Evolutionary conservation across 2,329 filamentous ascomycete species (phyloP), one percentile per base, ranked within the genome.

Genomic region (Alternaria ethzedia): DNA sequence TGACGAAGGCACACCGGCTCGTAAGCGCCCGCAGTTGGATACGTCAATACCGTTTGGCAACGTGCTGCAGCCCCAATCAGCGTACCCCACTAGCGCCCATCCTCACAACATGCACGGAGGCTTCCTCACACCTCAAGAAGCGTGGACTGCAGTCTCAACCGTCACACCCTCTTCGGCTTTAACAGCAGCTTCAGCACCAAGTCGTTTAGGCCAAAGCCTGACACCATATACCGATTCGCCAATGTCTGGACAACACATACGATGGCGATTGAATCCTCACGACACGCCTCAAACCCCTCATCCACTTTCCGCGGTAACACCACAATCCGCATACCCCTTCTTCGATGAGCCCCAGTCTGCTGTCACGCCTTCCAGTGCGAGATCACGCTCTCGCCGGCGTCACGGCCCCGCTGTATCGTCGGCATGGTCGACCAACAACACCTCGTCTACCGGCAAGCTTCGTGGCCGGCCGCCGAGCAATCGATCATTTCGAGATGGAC

Each of bases 351-450:
- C 92, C 10, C 89, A 86, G 52, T 94, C 93, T 1, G 91, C 92
- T 4, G 84, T 92, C n/a, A 91, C 90, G 5, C 89, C 90, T 1
- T 88, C 86, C 56, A 77, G 78, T 50, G 74, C 80, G 12, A 79
- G 79, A 36, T 89, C 85, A 66, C 79, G 86, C 62, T 79, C 84
- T 6, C 79, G 86, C 58, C 85, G 90, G 59, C 87, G 92, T 5
- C 91, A 96, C 76, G 94, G 94, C 0, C 91, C 93, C 0, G 93
- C 92, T 7, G 93, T 97, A 0, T 97, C 94, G 1, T 97, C 94
- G 10, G 94, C 94, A 1, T 97, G 94, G 94, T 89, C 91, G 59
- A 88, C 88, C 66, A 88, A 86, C 62, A 87, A 87, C 15, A 83
- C 85, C 43, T 84, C 88, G 12, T 82, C 87, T 2, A 87, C 85